Percentiles rank a stretch among this genome's conserved stretches.
Conservation (phyloP, 805 yeast genomes). For the Wickerhamiella dianesei region DNA sequence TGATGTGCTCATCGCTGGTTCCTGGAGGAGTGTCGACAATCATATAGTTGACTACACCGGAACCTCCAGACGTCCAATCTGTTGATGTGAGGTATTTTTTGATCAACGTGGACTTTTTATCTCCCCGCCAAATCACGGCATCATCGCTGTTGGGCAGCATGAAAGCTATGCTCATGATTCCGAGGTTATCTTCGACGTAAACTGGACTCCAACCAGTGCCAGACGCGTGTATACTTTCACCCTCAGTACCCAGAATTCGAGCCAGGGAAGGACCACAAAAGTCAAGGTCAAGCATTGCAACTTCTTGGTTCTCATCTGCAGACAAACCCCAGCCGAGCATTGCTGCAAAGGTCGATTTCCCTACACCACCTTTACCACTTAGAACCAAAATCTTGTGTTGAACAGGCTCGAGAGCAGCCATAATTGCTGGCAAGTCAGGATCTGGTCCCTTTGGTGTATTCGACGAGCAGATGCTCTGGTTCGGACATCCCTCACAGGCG, state of each 20-base stretch:
- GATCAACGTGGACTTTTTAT: slow-evolving; percentile 85
- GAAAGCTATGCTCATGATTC: slow-evolving; percentile 88
- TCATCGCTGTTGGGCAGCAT: slow-evolving; percentile 89
- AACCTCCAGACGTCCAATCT: slow-evolving; percentile 45
- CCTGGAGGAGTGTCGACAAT: slow-evolving; percentile 98
- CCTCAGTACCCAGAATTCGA: slow-evolving; percentile 80
- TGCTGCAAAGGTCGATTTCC: slow-evolving; percentile 89
- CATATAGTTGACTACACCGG: slow-evolving; percentile 45
- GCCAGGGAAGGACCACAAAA: slow-evolving; percentile 97
- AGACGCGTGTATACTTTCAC: slow-evolving; percentile 76
- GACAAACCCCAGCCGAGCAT: slow-evolving; percentile 97
- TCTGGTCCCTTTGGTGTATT: slow-evolving; percentile 76
- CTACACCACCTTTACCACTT: slow-evolving; percentile 70
- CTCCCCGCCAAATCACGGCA: slow-evolving; percentile 94
- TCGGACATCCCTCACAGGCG: slow-evolving; percentile 92
- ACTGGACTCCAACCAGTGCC: slow-evolving; percentile 95
- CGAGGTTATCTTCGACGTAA: slow-evolving; percentile 86
- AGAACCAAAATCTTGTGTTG: slow-evolving; percentile 69
- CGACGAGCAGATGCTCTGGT: slow-evolving; percentile 77
- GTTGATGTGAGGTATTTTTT: slow-evolving; percentile 91
- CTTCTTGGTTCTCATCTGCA: slow-evolving; percentile 54
- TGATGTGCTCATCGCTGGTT: slow-evolving; percentile 91
- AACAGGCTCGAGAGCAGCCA: slow-evolving; percentile 45
- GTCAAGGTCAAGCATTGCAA: slow-evolving; percentile 95
- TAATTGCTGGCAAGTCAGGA: slow-evolving; percentile 73